Base-by-base conservation (phyloP, 208 protist genomes). In the Borovskyia barvae region DNA sequence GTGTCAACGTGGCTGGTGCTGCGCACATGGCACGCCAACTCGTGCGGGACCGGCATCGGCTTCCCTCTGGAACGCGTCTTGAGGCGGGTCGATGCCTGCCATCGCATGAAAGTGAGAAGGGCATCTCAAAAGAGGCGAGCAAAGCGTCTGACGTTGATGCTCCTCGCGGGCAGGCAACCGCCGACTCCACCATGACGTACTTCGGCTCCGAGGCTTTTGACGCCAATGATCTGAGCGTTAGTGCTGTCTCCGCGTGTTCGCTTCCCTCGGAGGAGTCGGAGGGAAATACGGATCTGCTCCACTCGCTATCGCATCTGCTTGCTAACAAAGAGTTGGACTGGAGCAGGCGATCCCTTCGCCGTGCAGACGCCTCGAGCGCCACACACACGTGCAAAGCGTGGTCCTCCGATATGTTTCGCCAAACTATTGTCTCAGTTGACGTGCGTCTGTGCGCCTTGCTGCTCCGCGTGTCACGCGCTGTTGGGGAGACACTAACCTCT, bases 401-500 rank as follows among this genome's bases (percentile, higher is more conserved):
- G 80, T 89, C 79, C 26, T 55, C 47, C 14, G 82, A 82, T 42
- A 57, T 72, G 17, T 88, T 89, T 45, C 76, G 81, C 35, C 63
- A 69, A 15, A 63, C 72, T 8, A 64, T 86, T 39, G 59, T 65
- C 30, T 70, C 66, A 9, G 62, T 92, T 2, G 85, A 92, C 40
- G 71, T 87, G 35, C 48, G 62, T 9, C 51, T 87, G 7, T 92
- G 85, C 39, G 64, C 62, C 6, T 65, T 67, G 19, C 63, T 88
- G 22, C 68, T 92, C 9, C 69, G 62, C 25, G 60, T 85, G 17
- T 71, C 85, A 8, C 81, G 77, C 8, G 35, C 32, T 14, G 40
- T 82, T 2, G 74, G 75, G 22, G 35, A 66, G 55, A 61, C 77
- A n/a, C 46, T 92, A 9, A 74, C 41, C 22, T 78, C 84, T 11